These are phyloP conservation scores for Chionographis japonica DNA, from an alignment of 106 monocot genomes.

Conservation along the genomic window DNA sequence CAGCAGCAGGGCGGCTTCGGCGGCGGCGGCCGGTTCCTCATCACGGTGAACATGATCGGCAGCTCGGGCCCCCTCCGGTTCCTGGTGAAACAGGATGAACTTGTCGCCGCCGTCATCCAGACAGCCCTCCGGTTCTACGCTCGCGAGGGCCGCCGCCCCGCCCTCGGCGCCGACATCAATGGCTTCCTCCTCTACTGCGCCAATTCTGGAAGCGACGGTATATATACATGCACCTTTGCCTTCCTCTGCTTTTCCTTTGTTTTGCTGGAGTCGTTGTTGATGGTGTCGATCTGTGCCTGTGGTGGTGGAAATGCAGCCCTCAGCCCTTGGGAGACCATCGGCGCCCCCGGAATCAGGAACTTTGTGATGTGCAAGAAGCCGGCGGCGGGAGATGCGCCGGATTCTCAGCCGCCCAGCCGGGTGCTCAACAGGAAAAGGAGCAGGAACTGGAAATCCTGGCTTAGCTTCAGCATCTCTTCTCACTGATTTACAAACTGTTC, in stretches of 20 bases:
- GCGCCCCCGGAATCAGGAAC: slow-evolving; percentile 10
- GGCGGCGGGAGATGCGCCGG: too few species aligned
- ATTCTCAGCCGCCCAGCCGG: too few species aligned
- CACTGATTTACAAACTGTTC: too few species aligned
- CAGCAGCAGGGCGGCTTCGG: neutral
- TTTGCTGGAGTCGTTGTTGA: neutral
- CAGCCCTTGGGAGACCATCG: slow-evolving; percentile 12
- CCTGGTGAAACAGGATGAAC: slow-evolving; percentile 22
- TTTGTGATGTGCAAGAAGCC: slow-evolving; percentile 27
- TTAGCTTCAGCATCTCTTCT: too few species aligned
- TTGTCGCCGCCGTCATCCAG: slow-evolving; percentile 17
- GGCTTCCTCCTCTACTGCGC: slow-evolving; percentile 26
- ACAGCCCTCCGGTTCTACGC: slow-evolving; percentile 23
- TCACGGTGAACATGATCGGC: slow-evolving; percentile 27
- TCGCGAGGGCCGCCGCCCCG: slow-evolving; percentile 27
- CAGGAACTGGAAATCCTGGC: neutral
- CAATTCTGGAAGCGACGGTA: slow-evolving; percentile 5
- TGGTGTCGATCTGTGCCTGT: neutral
- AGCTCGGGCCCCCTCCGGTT: slow-evolving; percentile 29
- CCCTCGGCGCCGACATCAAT: slow-evolving; percentile 20
- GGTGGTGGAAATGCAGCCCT: slow-evolving; percentile 1
- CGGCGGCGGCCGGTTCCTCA: slow-evolving; percentile 22
- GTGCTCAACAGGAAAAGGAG: too few species aligned
- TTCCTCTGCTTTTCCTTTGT: neutral
- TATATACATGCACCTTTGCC: neutral